Evolutionary conservation across 2,329 filamentous ascomycete species (phyloP), one percentile per base, ranked within the genome.

Genomic region (Hymenoscyphus scutula): DNA sequence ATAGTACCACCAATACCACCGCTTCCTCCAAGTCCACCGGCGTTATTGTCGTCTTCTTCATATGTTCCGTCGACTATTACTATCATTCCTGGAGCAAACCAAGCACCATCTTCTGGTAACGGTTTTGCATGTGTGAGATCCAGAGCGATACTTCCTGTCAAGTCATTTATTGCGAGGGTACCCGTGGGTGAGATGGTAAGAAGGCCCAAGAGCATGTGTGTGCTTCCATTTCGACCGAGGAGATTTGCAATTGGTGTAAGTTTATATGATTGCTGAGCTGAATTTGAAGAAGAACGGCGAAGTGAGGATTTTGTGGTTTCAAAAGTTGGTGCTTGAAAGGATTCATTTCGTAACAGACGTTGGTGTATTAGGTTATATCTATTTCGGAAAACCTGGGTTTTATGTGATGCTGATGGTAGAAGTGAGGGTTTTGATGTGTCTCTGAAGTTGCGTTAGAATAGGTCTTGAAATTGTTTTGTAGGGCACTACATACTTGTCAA

Each of bases 31-130:
- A 96, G 80, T 0, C 85, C 87, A 17, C 88, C 87, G 1, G 82
- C 78, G 23, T 85, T 87, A 65, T 88, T 84, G 65, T 92, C 91
- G 70, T 97, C 92, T 74, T 98, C 95, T 74, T 97, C 92, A 72
- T 99, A 99, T n/a, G 94, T 87, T 6, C 95, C 95, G 71, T 99
- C 95, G 0, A 97, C 86, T 0, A 99, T 82, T 3, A 98, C 90
- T 56, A 99, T 90, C 92, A 98, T 98, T 2, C 96, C 96, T 0
- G 95, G 93, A 5, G 89, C 87, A 73, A 97, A 97, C 89, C 92
- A 99, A 3, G 91, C 89, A 27, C 91, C 92, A 72, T 94, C 88
- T 64, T 92, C 88, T 0, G 93, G 93, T 61, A 97, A 89, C 15
- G 90, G 86, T 25, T 88, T 86, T 0, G 94, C 91, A 71, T 94